A percentile compares a stretch with the other conserved stretches of the same genome.
These are phyloP conservation scores for Hibiscus tridactylites DNA, from an alignment of 345 rosid genomes.

Conservation along the genomic window DNA sequence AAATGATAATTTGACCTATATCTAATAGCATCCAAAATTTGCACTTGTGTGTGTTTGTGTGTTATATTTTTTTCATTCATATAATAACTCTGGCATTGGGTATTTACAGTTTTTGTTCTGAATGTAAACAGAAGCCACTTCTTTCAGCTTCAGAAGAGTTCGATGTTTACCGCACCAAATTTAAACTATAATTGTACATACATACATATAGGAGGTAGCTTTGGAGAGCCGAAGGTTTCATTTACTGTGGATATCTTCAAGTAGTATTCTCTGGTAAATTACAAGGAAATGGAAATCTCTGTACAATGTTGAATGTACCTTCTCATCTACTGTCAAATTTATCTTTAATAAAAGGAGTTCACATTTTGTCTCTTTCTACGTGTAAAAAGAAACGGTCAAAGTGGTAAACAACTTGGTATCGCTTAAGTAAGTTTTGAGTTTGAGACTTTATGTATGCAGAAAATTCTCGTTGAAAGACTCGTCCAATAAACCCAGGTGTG, in stretches of 20 bases:
- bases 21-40: neutral
- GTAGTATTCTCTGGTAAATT: neutral
- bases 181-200: conserved; percentile 1
- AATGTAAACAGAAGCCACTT: neutral
- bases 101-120: neutral
- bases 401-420: too few species aligned
- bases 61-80: neutral
- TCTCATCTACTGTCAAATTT: too few species aligned
- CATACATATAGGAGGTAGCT: neutral
- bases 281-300: neutral
- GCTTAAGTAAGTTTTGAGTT: too few species aligned
- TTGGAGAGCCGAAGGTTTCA: neutral
- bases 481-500: too few species aligned
- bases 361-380: too few species aligned
- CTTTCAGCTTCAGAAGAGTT: conserved; percentile 8
- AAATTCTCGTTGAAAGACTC: too few species aligned
- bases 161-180: neutral
- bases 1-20: neutral
- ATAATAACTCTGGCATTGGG: neutral
- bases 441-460: too few species aligned
- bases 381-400: too few species aligned
- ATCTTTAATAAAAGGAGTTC: too few species aligned
- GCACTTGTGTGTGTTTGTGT: neutral
- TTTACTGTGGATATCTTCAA: neutral
- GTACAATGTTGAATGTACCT: neutral